These are phyloP conservation scores for Beta lomatogona DNA, from an alignment of 179 eudicot genomes.

Conservation along the genomic window DNA sequence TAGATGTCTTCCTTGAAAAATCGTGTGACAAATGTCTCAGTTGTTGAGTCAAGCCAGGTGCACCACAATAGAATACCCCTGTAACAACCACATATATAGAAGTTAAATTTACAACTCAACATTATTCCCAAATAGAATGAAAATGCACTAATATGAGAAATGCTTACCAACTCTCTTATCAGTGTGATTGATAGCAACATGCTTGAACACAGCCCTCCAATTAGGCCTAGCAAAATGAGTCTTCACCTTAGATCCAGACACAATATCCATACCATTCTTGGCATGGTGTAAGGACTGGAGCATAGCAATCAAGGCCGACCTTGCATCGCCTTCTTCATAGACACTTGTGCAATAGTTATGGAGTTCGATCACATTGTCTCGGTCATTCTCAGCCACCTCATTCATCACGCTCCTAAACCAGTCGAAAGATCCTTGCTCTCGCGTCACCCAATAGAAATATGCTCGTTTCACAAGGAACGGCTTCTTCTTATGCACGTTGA, in stretches of 20 bases:
- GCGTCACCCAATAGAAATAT: slow-evolving; percentile 58
- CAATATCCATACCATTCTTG: slow-evolving; percentile 50
- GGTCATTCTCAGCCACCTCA: slow-evolving; percentile 53
- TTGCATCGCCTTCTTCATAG: slow-evolving; percentile 55
- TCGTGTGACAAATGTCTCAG: slow-evolving; percentile 42
- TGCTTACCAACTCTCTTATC: slow-evolving; percentile 56
- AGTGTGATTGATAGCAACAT: slow-evolving; percentile 50
- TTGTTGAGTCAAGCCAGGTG: slow-evolving; percentile 43
- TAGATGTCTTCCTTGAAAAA: slow-evolving; percentile 49
- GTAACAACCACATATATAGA: slow-evolving; percentile 2
- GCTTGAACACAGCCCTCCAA: slow-evolving; percentile 60
- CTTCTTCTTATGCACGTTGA: slow-evolving; percentile 20
- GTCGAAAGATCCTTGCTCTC: slow-evolving; percentile 56
- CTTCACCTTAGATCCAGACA: slow-evolving; percentile 51
- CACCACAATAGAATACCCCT: slow-evolving; percentile 66
- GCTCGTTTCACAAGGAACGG: slow-evolving; percentile 45
- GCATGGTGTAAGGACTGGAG: slow-evolving; percentile 53
- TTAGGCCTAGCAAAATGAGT: slow-evolving; percentile 61
- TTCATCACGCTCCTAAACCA: slow-evolving; percentile 59
- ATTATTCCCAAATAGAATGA: no score
- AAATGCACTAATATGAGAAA: neutral
- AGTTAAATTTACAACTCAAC: neutral
- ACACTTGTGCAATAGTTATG: slow-evolving; percentile 59
- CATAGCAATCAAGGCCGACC: slow-evolving; percentile 56
- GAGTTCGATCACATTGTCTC: slow-evolving; percentile 45